A percentile compares a stretch with the other conserved stretches of the same genome.
phyloP scores from a whole-genome alignment of 768 basidiomycete species.

The Lanmaoa pseudosensibilis region DNA sequence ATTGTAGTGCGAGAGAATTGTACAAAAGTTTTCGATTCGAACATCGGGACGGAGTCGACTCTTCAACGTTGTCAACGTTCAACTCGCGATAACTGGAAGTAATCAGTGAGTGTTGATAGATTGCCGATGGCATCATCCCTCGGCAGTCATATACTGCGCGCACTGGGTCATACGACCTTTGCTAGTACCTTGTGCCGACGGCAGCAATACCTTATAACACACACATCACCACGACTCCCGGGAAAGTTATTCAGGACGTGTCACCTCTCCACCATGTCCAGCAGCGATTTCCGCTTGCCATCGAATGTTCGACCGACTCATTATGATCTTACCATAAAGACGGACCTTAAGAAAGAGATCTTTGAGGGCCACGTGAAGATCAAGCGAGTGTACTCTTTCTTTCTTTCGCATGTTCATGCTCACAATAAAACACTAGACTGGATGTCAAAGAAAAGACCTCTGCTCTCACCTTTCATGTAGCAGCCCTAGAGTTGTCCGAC shows the following conservation, averaged over 20 bases:
- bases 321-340: slow-evolving; percentile 77
- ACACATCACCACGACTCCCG: background rate
- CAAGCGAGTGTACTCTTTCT: slow-evolving; percentile 43
- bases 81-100: background rate
- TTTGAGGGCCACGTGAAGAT: slow-evolving; percentile 80
- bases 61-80: too few relatives aligned
- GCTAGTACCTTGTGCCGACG: background rate
- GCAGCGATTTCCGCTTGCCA: slow-evolving; percentile 52
- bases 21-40: background rate
- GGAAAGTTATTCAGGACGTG: slow-evolving; percentile 1
- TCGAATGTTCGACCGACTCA: slow-evolving; percentile 66
- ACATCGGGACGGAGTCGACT: background rate
- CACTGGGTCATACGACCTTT: slow-evolving; percentile 2
- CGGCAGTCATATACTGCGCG: slow-evolving; percentile 1
- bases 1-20: background rate
- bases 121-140: too few relatives aligned
- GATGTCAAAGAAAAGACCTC: slow-evolving; percentile 63
- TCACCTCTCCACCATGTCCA: slow-evolving; percentile 13
- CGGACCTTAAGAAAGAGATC: slow-evolving; percentile 73
- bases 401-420: background rate
- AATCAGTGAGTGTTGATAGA: background rate
- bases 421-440: slow-evolving; percentile 43
- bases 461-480: slow-evolving; percentile 63
- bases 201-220: background rate
- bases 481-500: slow-evolving; percentile 55